Base-by-base conservation (phyloP, 2,329 filamentous ascomycete species). In the Aspergillus sp. region DNA sequence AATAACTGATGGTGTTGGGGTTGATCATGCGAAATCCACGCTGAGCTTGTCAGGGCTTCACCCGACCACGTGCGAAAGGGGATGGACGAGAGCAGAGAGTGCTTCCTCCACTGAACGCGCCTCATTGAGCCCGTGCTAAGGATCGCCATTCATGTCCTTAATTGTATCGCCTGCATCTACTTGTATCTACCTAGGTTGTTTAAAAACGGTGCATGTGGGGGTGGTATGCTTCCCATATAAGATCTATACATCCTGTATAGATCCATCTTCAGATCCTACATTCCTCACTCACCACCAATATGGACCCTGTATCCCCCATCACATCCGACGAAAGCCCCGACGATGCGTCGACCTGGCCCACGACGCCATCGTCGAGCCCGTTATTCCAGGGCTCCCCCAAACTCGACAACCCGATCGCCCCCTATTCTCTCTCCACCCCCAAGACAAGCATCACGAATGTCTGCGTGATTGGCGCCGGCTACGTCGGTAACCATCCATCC, bases 381-480 rank as follows among this genome's bases (percentile, higher is more conserved):
- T 21, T 64, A 34, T 63, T 66, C 49, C 55, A 7, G 9, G 11
- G 58, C 32, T 57, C 64, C 9, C 60, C 63, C 16, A 56, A 58
- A 20, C 51, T 53, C 14, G 63, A 65, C 19, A 59, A 65, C 20
- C 52, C 57, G 11, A 54, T 55, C 57, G 14, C 34, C 10, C 16
- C 34, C 9, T 29, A 10, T 10, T 29, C 25, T 6, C 25, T 29
- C 25, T 29, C 25, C 9, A 11, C 25, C 9, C 25, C 25, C 25
- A 29, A 29, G 25, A 29, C 25, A 7, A 29, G 25, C 14, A 38
- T 70, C n/a, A 61, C 62, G 49, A 66, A 68, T 64, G 84, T 90
- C 48, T 89, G 87, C 71, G 89, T 86, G 66, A 84, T 90, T 57
- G 88, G 88, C 46, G 88, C 88, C 60, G 88, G 88, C 61, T 90